Evolutionary conservation across 1,139 yeast species (phyloP), one percentile per base, ranked within the genome.

Genomic region (Yamadazyma trypodendri): DNA sequence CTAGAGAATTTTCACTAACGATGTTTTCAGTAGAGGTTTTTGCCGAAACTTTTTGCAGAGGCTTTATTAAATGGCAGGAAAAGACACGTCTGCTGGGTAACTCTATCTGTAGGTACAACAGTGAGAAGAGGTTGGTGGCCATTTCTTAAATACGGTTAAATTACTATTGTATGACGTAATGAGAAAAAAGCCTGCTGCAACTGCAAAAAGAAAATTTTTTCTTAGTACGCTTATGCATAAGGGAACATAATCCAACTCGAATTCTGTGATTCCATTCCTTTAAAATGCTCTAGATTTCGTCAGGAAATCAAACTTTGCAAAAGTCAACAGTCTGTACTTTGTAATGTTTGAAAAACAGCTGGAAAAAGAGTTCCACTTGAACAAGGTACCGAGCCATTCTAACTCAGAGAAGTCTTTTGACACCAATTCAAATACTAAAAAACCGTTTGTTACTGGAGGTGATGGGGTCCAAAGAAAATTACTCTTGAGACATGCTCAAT

Each of bases 151-250:
- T 6, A 5, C 6, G 10, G 21, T 18, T 18, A 5, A 18, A 18
- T 8, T 18, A 18, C 8, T 18, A 8, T 18, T 23, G 13, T 11
- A 27, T 86, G 96, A 95, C 95, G 21, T 12, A 28, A 18, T 16
- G 17, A 11, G 17, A 18, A n/a, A 17, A 28, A 28, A 28, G 12
- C 20, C 4, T 27, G 29, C 29, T 27, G 29, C 29, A 27, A 12
- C 7, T 15, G 18, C 20, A 17, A 28, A 28, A 18, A 28, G 18
- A 17, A 28, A 28, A 12, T n/a, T 18, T 12, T 9, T 14, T 7
- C 10, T 18, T 18, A 18, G 21, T 8, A 18, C 17, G 17, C 17
- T 6, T 12, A 4, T 28, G 11, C 18, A 28, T 28, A 28, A 28
- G 31, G 31, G 31, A 18, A 28, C 31, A 28, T 28, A 28, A 28